phyloP scores from a whole-genome alignment of 1,284 basidiomycete genomes.

The Heterobasidion annosum region DNA sequence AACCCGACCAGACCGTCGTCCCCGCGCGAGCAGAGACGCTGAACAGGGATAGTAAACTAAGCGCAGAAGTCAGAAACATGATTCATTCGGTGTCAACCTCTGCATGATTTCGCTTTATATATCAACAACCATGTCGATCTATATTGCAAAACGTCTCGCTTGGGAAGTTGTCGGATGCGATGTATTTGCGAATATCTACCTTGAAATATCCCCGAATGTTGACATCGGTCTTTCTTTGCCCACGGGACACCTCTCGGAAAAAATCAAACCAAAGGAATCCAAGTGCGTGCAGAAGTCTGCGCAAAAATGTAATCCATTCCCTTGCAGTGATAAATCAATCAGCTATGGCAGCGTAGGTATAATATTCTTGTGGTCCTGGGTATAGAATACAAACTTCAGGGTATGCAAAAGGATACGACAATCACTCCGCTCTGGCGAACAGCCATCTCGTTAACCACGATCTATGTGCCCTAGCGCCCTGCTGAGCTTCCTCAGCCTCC shows the following conservation, averaged over 20 bases:
- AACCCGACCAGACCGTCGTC: conserved; percentile 42
- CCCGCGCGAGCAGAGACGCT: conserved; percentile 32
- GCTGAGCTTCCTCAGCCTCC: conserved; percentile 42
- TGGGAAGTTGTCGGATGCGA: conserved; percentile 7
- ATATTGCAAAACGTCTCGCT: background rate
- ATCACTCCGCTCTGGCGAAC: conserved; percentile 29
- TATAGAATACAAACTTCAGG: too few relatives aligned
- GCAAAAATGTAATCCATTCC: background rate
- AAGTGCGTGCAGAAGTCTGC: background rate
- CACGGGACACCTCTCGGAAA: background rate
- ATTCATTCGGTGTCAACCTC: background rate
- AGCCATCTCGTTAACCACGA: conserved; percentile 59
- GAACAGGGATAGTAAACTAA: conserved; percentile 14
- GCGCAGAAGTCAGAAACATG: conserved; percentile 13
- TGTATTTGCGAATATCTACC: conserved; percentile 3
- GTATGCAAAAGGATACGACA: background rate
- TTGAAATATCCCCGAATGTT: too few relatives aligned
- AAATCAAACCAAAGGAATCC: background rate
- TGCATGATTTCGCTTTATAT: background rate
- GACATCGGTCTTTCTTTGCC: background rate
- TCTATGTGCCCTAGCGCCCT: conserved; percentile 30
- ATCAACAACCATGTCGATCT: background rate
- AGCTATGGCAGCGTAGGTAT: too few relatives aligned
- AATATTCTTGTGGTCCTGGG: too few relatives aligned
- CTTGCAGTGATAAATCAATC: too few relatives aligned